Evolutionary conservation across 495 filamentous ascomycete species (phyloP).

Genomic region (Penicillium longicatenatum): DNA sequence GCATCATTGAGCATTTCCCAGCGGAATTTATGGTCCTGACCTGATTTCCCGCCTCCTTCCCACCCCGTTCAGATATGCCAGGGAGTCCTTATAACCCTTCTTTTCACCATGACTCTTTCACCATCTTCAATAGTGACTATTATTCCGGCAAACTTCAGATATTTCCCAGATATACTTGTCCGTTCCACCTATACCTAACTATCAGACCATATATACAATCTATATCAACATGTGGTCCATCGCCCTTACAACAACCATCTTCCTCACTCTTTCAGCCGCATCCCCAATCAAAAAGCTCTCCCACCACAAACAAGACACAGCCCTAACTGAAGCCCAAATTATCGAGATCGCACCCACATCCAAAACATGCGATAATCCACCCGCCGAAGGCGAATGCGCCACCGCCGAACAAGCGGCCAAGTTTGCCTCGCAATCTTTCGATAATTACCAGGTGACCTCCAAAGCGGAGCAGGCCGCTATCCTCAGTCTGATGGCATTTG

Average conservation of each 20-base stretch:
- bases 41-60: not conserved
- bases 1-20: not conserved
- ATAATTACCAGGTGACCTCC: conserved; percentile 54
- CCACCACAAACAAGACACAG: not conserved
- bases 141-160: not conserved
- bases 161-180: not conserved
- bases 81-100: not conserved
- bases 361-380: conserved; percentile 45
- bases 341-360: conserved; percentile 56
- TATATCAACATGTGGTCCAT: conserved; percentile 4
- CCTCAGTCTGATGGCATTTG: conserved; percentile 64
- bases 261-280: conserved; percentile 21
- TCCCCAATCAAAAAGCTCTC: conserved; percentile 3
- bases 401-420: conserved; percentile 65
- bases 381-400: conserved; percentile 60
- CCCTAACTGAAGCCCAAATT: conserved; percentile 49
- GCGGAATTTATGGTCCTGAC: not conserved
- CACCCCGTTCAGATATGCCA: not conserved
- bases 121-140: not conserved
- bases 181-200: not conserved
- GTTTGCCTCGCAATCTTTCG: conserved; percentile 56
- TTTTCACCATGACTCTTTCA: too few species aligned
- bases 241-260: conserved; percentile 10
- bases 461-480: conserved; percentile 63
- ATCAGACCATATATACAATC: too few species aligned